These are phyloP conservation scores for Neocallimastix lanati DNA, from an alignment of 192 early-diverging fungal genomes.

Conservation along the genomic window DNA sequence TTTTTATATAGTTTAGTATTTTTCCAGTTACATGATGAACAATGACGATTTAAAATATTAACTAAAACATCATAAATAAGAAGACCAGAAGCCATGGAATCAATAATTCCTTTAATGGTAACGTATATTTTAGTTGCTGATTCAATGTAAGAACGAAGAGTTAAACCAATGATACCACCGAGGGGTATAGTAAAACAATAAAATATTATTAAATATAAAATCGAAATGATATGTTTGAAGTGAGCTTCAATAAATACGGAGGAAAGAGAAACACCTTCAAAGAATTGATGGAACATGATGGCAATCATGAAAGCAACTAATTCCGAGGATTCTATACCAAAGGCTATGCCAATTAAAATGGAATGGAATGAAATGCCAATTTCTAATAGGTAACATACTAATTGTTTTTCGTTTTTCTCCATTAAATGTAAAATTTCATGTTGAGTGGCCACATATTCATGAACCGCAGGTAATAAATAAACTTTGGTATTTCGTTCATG, in stretches of 20 bases:
- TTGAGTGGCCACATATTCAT: not conserved
- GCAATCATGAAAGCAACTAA: conserved; percentile 43
- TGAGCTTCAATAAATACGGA: conserved; percentile 16
- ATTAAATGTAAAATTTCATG: not conserved
- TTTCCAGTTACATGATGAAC: not conserved
- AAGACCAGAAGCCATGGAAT: conserved; percentile 67
- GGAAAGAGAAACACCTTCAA: conserved; percentile 52
- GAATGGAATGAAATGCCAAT: conserved; percentile 62
- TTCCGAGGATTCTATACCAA: conserved; percentile 32
- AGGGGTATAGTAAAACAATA: conserved; percentile 66
- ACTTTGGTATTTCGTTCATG: not conserved
- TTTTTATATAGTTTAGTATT: not conserved
- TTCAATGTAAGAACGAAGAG: conserved; percentile 36
- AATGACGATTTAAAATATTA: conserved; percentile 17
- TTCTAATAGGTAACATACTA: conserved; percentile 38
- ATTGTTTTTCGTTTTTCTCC: not conserved
- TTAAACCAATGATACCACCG: conserved; percentile 62
- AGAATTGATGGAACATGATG: conserved; percentile 53
- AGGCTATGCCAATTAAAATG: conserved; percentile 52
- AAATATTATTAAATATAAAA: conserved; percentile 13
- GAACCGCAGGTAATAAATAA: not conserved
- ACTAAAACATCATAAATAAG: conserved; percentile 60
- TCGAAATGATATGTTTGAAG: conserved; percentile 26
- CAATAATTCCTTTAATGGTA: conserved; percentile 55
- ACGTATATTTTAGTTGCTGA: conserved; percentile 25